Percentiles rank a stretch among this genome's conserved stretches.
Evolutionary conservation across 495 filamentous ascomycete genomes (phyloP).

Genomic region (Amorphotheca resinae): DNA sequence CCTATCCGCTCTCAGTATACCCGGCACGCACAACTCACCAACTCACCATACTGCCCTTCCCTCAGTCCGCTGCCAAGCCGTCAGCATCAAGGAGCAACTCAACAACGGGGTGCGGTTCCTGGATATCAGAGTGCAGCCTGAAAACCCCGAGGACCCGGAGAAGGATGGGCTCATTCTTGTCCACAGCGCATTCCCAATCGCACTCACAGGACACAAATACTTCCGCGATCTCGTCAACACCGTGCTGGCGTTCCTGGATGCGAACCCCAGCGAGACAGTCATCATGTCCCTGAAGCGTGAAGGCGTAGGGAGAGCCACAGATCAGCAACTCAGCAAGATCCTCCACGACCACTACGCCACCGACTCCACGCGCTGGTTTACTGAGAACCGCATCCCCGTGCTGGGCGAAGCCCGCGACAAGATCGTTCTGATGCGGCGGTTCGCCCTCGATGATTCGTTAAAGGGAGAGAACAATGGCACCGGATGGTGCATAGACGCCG

Average conservation of each 20-base stretch:
- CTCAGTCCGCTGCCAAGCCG: constrained; percentile 87
- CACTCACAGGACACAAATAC: constrained; percentile 49
- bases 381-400: constrained; percentile 54
- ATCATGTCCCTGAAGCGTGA: constrained; percentile 88
- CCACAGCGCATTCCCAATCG: constrained; percentile 69
- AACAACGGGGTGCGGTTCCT: constrained; percentile 89
- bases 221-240: constrained; percentile 59
- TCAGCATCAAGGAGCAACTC: constrained; percentile 61
- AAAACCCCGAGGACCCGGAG: constrained; percentile 15
- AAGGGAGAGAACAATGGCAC: constrained; percentile 44
- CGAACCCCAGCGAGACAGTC: constrained; percentile 67
- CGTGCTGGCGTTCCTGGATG: constrained; percentile 60
- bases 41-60: constrained; percentile 74
- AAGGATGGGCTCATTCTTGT: constrained; percentile 34
- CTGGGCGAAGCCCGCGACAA: constrained; percentile 74
- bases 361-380: constrained; percentile 60
- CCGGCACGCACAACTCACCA: constrained; percentile 90
- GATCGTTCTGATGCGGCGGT: constrained; percentile 76
- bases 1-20: constrained; percentile 75
- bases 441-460: constrained; percentile 48
- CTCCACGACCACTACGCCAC: constrained; percentile 58
- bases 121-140: constrained; percentile 58
- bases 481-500: constrained; percentile 75
- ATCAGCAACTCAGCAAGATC: constrained; percentile 63
- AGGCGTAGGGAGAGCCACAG: constrained; percentile 66